Conservation (phyloP, 75 land plant species). For the Selaginella tamariscina region DNA sequence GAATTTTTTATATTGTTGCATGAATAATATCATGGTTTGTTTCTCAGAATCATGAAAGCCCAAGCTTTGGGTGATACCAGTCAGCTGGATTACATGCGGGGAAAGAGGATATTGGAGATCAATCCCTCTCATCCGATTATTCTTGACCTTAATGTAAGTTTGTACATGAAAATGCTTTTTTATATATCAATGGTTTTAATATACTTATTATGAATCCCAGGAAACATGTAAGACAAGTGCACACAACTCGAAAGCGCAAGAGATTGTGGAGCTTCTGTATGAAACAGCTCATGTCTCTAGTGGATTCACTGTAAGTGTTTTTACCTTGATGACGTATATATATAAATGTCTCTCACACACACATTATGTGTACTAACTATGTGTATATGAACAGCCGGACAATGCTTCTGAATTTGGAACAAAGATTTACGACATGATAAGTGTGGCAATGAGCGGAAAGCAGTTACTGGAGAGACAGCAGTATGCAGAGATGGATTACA, state of each 20-base stretch:
- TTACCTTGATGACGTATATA: too few species aligned
- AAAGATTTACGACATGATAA: conserved; percentile 90
- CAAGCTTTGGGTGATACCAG: conserved; percentile 92
- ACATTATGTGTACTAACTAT: too few species aligned
- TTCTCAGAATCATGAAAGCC: conserved; percentile 88
- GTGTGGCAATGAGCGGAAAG: conserved; percentile 58
- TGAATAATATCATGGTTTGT: not conserved
- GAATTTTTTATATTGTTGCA: not conserved
- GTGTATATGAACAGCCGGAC: conserved; percentile 99
- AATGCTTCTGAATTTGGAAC: conserved; percentile 84
- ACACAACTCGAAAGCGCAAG: conserved; percentile 47
- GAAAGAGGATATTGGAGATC: conserved; percentile 77
- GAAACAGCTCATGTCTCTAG: conserved; percentile 89
- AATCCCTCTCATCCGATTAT: conserved; percentile 96
- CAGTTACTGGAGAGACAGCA: conserved; percentile 1
- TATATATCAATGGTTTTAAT: conserved; percentile 11
- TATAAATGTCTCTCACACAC: too few species aligned
- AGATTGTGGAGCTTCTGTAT: conserved; percentile 65
- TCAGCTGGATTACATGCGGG: conserved; percentile 86
- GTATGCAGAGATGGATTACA: not conserved
- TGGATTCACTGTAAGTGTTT: conserved; percentile 74
- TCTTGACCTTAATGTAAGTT: conserved; percentile 71
- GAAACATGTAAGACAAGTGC: conserved; percentile 72
- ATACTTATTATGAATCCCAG: too few species aligned
- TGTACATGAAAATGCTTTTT: not conserved